These are phyloP conservation scores for Panicum miliaceum DNA, from an alignment of 176 grass and related monocot genomes.

Conservation along the genomic window DNA sequence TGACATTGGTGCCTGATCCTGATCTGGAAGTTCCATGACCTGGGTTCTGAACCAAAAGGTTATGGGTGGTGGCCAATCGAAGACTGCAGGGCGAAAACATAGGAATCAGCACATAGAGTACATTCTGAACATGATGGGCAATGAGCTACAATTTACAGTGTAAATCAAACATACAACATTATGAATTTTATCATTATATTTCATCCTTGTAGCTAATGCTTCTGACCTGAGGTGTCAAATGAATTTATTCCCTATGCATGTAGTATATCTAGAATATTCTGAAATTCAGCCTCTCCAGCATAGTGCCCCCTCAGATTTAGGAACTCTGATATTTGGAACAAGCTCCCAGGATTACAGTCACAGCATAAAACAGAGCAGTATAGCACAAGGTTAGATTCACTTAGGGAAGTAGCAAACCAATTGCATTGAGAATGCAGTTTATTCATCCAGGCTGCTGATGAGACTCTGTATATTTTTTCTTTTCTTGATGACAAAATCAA, in stretches of 20 bases:
- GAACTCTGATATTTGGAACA: background rate
- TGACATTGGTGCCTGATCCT: constrained; percentile 17
- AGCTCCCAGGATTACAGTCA: constrained; percentile 10
- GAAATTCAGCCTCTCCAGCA: background rate
- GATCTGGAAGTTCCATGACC: background rate
- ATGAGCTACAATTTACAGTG: background rate
- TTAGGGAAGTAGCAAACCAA: background rate
- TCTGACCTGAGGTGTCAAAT: background rate
- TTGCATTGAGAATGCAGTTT: background rate
- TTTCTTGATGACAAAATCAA: no score
- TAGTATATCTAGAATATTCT: background rate
- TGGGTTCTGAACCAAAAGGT: constrained; percentile 9
- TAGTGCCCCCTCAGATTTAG: background rate
- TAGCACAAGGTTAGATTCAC: background rate
- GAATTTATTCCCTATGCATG: background rate
- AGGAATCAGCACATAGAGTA: background rate
- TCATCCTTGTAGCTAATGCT: background rate
- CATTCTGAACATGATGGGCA: background rate
- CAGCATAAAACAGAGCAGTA: background rate
- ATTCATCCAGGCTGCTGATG: no score
- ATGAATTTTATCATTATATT: background rate
- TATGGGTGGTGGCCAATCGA: background rate
- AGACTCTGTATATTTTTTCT: no score
- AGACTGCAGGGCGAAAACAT: background rate
- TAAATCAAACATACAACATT: background rate